Evolutionary conservation across 192 early-diverging fungal species (phyloP).

Genomic region (Rhizophagus sp.): DNA sequence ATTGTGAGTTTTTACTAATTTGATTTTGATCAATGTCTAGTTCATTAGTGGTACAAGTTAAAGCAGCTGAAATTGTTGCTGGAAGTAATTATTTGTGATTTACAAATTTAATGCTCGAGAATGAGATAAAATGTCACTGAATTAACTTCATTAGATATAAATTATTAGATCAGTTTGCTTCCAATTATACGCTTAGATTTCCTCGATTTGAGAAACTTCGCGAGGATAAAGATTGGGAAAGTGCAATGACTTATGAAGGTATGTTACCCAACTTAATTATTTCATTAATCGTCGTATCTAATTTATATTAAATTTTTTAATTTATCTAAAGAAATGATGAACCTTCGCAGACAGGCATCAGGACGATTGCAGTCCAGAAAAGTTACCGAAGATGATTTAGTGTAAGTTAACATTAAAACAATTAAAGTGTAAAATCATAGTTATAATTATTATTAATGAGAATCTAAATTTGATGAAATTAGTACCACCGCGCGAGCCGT

Average conservation of each 20-base stretch:
- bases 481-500: background rate
- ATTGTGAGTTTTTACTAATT: too few species aligned
- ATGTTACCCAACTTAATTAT: background rate
- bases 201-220: constrained; percentile 71
- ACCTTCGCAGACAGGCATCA: constrained; percentile 12
- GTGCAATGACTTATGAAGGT: constrained; percentile 49
- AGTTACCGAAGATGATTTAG: constrained; percentile 16
- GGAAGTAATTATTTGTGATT: background rate
- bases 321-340: constrained; percentile 27
- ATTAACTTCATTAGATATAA: background rate
- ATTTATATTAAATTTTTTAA: background rate
- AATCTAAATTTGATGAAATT: background rate
- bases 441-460: too few species aligned
- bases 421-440: too few species aligned
- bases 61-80: constrained; percentile 24
- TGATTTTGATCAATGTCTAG: background rate
- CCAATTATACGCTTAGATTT: constrained; percentile 75
- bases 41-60: constrained; percentile 20
- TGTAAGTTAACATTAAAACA: constrained; percentile 1
- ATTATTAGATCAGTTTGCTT: constrained; percentile 53
- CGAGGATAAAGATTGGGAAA: constrained; percentile 60
- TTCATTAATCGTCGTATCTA: background rate
- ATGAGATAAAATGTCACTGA: background rate
- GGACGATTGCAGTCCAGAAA: constrained; percentile 17
- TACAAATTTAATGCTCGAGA: background rate